phyloP scores from a whole-genome alignment of 345 rosid species.

The Eucalyptus tenuipes region DNA sequence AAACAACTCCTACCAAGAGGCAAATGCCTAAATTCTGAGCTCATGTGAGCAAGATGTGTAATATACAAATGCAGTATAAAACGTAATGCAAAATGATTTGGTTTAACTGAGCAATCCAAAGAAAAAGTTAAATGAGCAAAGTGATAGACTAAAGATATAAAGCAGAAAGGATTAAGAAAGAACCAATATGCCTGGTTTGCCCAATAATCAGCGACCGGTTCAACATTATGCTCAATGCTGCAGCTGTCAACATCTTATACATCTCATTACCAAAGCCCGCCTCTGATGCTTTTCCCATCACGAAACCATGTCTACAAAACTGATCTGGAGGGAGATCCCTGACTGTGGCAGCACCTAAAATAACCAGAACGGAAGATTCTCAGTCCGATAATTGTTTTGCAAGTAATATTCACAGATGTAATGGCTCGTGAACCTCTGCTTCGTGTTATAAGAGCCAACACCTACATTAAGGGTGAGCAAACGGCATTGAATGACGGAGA shows the following conservation, averaged over 20 bases:
- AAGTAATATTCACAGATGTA: not conserved
- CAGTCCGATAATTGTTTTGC: not conserved
- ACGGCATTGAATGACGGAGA: not conserved
- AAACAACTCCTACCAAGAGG: not conserved
- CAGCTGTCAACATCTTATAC: slow-evolving; percentile 89
- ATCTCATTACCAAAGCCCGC: slow-evolving; percentile 98
- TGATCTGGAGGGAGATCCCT: slow-evolving; percentile 68
- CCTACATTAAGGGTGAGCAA: not conserved
- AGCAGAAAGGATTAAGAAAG: slow-evolving; percentile 81
- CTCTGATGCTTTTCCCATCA: slow-evolving; percentile 86
- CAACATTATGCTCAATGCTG: slow-evolving; percentile 81
- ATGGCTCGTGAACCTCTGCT: not conserved
- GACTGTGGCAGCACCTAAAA: slow-evolving; percentile 59
- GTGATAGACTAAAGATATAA: not conserved
- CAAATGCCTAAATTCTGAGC: not conserved
- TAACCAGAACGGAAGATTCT: not conserved
- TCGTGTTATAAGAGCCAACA: not conserved
- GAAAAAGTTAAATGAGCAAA: not conserved
- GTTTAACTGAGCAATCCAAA: not conserved
- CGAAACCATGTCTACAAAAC: slow-evolving; percentile 78
- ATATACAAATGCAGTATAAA: not conserved
- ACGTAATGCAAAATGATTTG: not conserved
- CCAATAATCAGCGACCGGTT: slow-evolving; percentile 96
- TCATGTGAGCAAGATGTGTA: not conserved
- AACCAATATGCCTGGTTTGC: slow-evolving; percentile 99